A percentile compares a stretch with the other conserved stretches of the same genome.
Conservation (phyloP, 495 filamentous ascomycete species). For the Annulohypoxylon bovei region DNA sequence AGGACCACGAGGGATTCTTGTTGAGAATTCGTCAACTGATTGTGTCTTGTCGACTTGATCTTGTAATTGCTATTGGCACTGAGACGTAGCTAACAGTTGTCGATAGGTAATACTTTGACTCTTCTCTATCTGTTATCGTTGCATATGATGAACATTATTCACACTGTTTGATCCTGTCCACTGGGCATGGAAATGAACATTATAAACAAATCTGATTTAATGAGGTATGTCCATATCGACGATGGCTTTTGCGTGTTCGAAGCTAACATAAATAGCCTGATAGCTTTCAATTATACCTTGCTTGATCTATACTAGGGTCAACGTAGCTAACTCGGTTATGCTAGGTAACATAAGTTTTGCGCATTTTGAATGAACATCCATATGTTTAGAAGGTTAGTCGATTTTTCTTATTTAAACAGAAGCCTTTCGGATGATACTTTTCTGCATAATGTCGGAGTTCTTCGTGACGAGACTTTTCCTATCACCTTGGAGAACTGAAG, state of each 20-base stretch:
- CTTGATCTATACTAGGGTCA: constrained; percentile 6
- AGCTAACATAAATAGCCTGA: constrained; percentile 57
- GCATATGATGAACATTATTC: constrained; percentile 74
- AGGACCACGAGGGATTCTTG: constrained; percentile 78
- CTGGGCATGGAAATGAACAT: constrained; percentile 78
- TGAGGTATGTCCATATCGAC: constrained; percentile 71
- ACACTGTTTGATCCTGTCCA: constrained; percentile 94
- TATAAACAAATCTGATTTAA: constrained; percentile 98
- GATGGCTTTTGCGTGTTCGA: neutral
- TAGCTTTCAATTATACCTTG: constrained; percentile 26
- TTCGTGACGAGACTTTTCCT: constrained; percentile 72
- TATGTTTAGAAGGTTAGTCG: constrained; percentile 22
- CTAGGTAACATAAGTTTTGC: constrained; percentile 47
- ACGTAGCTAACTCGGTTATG: constrained; percentile 33
- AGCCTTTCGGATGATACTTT: constrained; percentile 79
- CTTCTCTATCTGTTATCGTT: constrained; percentile 32
- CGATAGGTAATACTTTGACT: constrained; percentile 55
- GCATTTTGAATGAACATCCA: neutral
- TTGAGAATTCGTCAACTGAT: constrained; percentile 98
- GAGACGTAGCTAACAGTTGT: constrained; percentile 45
- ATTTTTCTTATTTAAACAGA: constrained; percentile 20
- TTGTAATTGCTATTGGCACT: constrained; percentile 15
- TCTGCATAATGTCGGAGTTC: constrained; percentile 82
- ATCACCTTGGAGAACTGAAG: constrained; percentile 98
- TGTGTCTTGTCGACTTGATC: constrained; percentile 46